Evolutionary conservation across 495 filamentous ascomycete species (phyloP), one percentile per base, ranked within the genome.

Genomic region (Cercophora newfieldiana): DNA sequence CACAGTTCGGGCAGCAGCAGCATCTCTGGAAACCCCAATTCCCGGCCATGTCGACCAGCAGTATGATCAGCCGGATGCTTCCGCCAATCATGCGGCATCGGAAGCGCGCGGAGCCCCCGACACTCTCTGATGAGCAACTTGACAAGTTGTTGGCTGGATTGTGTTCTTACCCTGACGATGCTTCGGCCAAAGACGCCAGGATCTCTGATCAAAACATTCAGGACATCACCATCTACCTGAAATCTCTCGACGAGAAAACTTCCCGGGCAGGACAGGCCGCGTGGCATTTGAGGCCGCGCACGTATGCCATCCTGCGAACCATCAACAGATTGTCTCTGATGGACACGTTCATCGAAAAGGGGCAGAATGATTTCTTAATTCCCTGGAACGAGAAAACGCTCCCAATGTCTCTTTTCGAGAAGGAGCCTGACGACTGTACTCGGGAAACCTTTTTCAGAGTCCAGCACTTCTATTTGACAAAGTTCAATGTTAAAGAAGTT

Each of bases 391-490:
- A 66, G 26, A 57, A 61, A 24, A 66, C 64, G 1, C 58, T 66
- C n/a, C 64, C 64, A 18, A n/a, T n/a, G n/a, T n/a, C n/a, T n/a
- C n/a, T n/a, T n/a, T n/a, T n/a, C n/a, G n/a, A n/a, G n/a, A 12
- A 22, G 12, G 61, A 53, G 31, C 68, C 83, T 24, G 79, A 85
- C 63, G 82, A 85, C 29, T 86, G 86, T 63, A 75, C 76, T 14
- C 82, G 83, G 68, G 84, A 80, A 66, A 66, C 63, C 10, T 84
- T 84, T 29, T 71, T 79, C 54, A 80, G 82, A 64, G 82, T 77
- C 71, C 80, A 87, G 64, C 82, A 83, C 67, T 74, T 74, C 64
- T 86, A 84, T 66, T 79, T 87, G 49, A 67, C 82, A 29, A n/a
- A n/a, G n/a, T n/a, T n/a, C n/a, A 37, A 59, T 24, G 48, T 53